These are phyloP conservation scores for Apophysomyces ossiformis DNA, from an alignment of 371 early-diverging fungal genomes.

Conservation along the genomic window DNA sequence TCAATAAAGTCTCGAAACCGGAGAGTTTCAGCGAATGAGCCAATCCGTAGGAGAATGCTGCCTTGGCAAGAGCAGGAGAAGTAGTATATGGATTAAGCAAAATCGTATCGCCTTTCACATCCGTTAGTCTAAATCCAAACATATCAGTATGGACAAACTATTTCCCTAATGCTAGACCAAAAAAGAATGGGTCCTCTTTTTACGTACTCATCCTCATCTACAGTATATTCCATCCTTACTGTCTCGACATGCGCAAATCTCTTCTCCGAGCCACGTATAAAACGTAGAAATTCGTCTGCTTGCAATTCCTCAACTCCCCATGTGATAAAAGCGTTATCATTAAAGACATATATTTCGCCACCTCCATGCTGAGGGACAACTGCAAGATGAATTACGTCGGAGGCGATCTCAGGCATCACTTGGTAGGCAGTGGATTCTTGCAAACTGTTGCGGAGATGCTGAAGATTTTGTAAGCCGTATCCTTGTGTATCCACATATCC, in stretches of 20 bases:
- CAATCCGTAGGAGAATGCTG: constrained; percentile 38
- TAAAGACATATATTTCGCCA: constrained; percentile 37
- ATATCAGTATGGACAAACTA: background rate
- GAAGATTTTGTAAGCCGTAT: constrained; percentile 5
- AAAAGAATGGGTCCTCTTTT: background rate
- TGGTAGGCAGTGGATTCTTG: background rate
- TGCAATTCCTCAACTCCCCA: constrained; percentile 29
- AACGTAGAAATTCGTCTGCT: constrained; percentile 13
- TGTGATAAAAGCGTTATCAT: constrained; percentile 28
- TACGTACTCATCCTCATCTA: constrained; percentile 45
- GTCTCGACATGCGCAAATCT: background rate
- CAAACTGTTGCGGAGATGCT: background rate
- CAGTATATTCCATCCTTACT: constrained; percentile 23
- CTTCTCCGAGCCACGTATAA: constrained; percentile 1
- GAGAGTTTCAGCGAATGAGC: constrained; percentile 34
- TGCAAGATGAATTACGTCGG: constrained; percentile 24
- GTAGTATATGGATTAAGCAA: constrained; percentile 32
- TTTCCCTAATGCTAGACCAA: background rate
- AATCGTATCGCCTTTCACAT: constrained; percentile 33
- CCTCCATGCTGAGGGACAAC: constrained; percentile 18
- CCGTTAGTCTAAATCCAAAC: constrained; percentile 24
- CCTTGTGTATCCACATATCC: constrained; percentile 32
- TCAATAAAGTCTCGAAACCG: constrained; percentile 20
- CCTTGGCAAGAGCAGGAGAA: constrained; percentile 29
- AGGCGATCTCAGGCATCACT: constrained; percentile 6